Evolutionary conservation across 257 asterid genomes (phyloP), one percentile per base, ranked within the genome.

Genomic region (Verbena officinalis): DNA sequence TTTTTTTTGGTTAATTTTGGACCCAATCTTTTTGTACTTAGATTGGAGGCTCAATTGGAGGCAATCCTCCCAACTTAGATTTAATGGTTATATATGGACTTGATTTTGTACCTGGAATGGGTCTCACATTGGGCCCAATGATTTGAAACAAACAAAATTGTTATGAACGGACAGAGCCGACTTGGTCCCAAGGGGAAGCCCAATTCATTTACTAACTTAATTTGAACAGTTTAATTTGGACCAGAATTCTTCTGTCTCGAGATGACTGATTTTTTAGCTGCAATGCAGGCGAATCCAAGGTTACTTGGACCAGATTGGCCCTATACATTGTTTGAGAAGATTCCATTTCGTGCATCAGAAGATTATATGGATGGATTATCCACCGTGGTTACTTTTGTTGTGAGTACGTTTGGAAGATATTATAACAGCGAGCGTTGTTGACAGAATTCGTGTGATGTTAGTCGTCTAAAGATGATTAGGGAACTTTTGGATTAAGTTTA

Each of bases 221-320:
- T n/a, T n/a, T n/a, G n/a, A n/a, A n/a, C n/a, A n/a, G n/a, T n/a
- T n/a, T n/a, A n/a, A n/a, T n/a, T n/a, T n/a, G n/a, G n/a, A n/a
- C n/a, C 80, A 49, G 39, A 80, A 56, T 30, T 55, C 69, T 17
- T 42, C 78, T 53, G 85, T 78, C 58, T 83, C 91, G 58, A n/a
- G n/a, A 46, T 74, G 73, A 54, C 78, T 55, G 96, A 89, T 43
- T 79, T 84, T 62, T 69, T 52, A 56, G 87, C 64, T 65, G 81
- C 85, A 5, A 74, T 82, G 88, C 83, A 81, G 75, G 75, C 43
- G 31, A 72, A 82, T 77, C 85, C 88, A 20, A 14, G 65, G 39
- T 43, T 82, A 59, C 83, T 89, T 14, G 96, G 96, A 49, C 81
- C 73, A 65, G 79, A 84, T 67, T 84, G 96, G 92, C 83, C 85